Conservation (phyloP, 1,284 basidiomycete genomes). For the Leccinum insigne region DNA sequence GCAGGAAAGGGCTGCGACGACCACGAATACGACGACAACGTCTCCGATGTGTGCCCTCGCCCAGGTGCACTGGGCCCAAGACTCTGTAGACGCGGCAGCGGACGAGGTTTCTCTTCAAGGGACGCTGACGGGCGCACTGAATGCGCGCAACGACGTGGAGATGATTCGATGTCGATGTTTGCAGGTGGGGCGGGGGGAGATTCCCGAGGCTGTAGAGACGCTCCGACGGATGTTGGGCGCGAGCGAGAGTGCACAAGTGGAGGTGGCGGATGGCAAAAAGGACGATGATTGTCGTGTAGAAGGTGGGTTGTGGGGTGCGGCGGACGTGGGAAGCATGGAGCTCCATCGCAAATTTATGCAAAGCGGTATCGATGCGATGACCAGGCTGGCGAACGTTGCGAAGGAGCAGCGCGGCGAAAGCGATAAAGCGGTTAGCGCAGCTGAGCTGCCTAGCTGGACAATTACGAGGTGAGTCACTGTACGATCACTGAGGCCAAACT, state of each 20-base stretch:
- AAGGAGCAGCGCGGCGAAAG: too few relatives aligned
- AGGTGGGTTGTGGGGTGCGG: background rate
- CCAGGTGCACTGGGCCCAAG: slow-evolving; percentile 43
- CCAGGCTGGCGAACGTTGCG: too few relatives aligned
- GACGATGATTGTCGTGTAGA: background rate
- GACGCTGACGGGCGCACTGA: slow-evolving; percentile 58
- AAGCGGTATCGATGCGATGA: slow-evolving; percentile 47
- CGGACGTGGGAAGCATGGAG: background rate
- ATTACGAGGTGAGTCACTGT: too few relatives aligned
- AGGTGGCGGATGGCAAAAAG: background rate
- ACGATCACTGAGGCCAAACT: too few relatives aligned
- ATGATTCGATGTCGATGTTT: slow-evolving; percentile 61
- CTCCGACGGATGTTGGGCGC: background rate
- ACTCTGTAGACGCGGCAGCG: slow-evolving; percentile 48
- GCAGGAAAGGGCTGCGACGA: background rate
- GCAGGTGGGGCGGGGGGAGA: slow-evolving; percentile 64
- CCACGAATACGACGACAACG: background rate
- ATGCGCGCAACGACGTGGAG: slow-evolving; percentile 58
- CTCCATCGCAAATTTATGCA: slow-evolving; percentile 47
- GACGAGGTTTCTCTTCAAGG: slow-evolving; percentile 61
- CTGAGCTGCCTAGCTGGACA: too few relatives aligned
- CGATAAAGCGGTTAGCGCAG: too few relatives aligned
- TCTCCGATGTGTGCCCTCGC: slow-evolving; percentile 33
- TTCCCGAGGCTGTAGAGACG: slow-evolving; percentile 76
- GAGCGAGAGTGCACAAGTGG: background rate